Evolutionary conservation across 2,329 filamentous ascomycete genomes (phyloP).

Genomic region (Penicillium psychrosexuale): DNA sequence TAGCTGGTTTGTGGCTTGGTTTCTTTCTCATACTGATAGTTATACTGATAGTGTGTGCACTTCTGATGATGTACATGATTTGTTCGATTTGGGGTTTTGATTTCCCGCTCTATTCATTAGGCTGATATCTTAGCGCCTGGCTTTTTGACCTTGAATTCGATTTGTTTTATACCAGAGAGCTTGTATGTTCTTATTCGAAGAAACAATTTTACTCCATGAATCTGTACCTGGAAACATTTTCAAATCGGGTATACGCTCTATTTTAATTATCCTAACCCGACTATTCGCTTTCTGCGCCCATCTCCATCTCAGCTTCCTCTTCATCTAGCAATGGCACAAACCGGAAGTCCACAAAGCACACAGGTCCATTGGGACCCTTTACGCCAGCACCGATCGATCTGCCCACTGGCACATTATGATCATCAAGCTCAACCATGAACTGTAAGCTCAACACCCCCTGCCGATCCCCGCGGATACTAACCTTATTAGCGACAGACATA

Average conservation of each 20-base stretch:
- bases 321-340: conserved; percentile 48
- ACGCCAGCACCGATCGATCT: conserved; percentile 24
- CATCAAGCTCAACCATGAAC: conserved; percentile 89
- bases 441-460: conserved; percentile 92
- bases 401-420: conserved; percentile 39
- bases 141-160: neutral
- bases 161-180: neutral
- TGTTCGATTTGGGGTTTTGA: neutral
- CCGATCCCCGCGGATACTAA: conserved; percentile 81
- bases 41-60: conserved; percentile 1
- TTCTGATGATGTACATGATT: conserved; percentile 10
- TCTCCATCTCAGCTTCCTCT: conserved; percentile 32
- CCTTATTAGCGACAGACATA: conserved; percentile 91
- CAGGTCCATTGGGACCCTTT: conserved; percentile 26
- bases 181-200: neutral
- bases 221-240: neutral
- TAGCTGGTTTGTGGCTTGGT: neutral
- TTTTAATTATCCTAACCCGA: neutral
- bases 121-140: neutral
- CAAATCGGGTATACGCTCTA: neutral
- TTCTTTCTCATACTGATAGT: neutral
- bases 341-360: conserved; percentile 49
- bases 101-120: neutral
- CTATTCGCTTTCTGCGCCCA: conserved; percentile 13
- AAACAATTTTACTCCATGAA: neutral